phyloP scores from a whole-genome alignment of 331 rosid species.

The Rhamnella rubrinervis region DNA sequence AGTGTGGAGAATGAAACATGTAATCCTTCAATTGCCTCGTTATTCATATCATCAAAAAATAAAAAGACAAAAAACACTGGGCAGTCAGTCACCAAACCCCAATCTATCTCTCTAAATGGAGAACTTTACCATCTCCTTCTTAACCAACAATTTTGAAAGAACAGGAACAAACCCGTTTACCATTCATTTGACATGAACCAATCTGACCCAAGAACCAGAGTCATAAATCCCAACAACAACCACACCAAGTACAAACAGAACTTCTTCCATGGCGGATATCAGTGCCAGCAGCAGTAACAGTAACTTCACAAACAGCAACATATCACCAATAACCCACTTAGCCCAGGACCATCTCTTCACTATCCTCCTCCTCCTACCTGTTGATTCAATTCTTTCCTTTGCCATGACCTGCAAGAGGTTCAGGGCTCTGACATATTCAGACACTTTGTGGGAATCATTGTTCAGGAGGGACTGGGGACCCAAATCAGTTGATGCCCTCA shows the following conservation, averaged over 20 bases:
- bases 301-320: constrained; percentile 19
- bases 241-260: neutral
- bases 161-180: too few relatives aligned
- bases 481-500: constrained; percentile 54
- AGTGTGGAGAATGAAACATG: too few relatives aligned
- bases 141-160: too few relatives aligned
- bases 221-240: constrained; percentile 25
- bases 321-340: constrained; percentile 65
- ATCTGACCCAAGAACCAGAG: constrained; percentile 18
- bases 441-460: constrained; percentile 69
- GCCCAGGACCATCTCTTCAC: constrained; percentile 72
- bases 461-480: constrained; percentile 80
- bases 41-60: too few relatives aligned
- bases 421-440: constrained; percentile 51
- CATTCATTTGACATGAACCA: too few relatives aligned
- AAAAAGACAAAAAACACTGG: too few relatives aligned
- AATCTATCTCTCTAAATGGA: too few relatives aligned
- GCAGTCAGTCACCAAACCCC: too few relatives aligned
- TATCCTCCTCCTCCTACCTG: constrained; percentile 66
- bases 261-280: constrained; percentile 53
- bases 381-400: constrained; percentile 64
- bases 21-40: too few relatives aligned
- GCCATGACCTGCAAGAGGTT: constrained; percentile 81
- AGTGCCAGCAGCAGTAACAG: constrained; percentile 28
- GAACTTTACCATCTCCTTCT: too few relatives aligned